These are phyloP conservation scores for Dioscorea alata DNA, from an alignment of 106 monocot genomes.

Conservation along the genomic window DNA sequence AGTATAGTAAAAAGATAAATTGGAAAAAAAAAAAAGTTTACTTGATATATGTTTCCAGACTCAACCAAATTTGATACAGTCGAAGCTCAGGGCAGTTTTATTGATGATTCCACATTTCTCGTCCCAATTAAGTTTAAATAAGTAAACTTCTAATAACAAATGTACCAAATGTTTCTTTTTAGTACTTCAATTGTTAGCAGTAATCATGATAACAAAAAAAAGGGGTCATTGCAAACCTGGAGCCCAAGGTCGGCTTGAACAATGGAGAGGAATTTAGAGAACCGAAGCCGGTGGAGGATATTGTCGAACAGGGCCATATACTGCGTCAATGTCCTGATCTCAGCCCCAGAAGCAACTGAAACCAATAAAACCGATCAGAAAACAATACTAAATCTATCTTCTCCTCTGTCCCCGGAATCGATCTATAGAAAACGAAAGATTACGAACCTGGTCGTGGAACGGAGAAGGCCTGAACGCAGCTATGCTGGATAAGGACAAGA, in stretches of 20 bases:
- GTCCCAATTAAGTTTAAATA: too few relatives aligned
- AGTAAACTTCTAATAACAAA: too few relatives aligned
- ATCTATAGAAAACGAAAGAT: too few relatives aligned
- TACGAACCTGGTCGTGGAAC: constrained; percentile 27
- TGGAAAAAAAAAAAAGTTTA: too few relatives aligned
- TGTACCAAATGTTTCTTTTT: too few relatives aligned
- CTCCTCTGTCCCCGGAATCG: too few relatives aligned
- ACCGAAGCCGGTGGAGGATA: constrained; percentile 75
- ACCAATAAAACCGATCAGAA: background rate
- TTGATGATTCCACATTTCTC: too few relatives aligned
- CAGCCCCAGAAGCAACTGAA: constrained; percentile 21
- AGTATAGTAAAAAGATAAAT: too few relatives aligned
- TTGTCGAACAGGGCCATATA: constrained; percentile 77
- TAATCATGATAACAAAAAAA: background rate
- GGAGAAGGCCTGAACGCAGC: constrained; percentile 90
- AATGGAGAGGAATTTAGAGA: constrained; percentile 58
- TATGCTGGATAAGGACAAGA: constrained; percentile 88
- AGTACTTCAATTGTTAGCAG: too few relatives aligned
- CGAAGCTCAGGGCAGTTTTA: too few relatives aligned
- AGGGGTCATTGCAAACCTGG: constrained; percentile 20
- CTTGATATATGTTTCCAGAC: too few relatives aligned
- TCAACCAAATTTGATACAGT: too few relatives aligned
- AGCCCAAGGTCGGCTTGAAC: constrained; percentile 39
- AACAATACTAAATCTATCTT: background rate
- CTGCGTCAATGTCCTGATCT: constrained; percentile 29